phyloP scores from a whole-genome alignment of 2,329 filamentous ascomycete genomes.

The Exophiala viscosa region DNA sequence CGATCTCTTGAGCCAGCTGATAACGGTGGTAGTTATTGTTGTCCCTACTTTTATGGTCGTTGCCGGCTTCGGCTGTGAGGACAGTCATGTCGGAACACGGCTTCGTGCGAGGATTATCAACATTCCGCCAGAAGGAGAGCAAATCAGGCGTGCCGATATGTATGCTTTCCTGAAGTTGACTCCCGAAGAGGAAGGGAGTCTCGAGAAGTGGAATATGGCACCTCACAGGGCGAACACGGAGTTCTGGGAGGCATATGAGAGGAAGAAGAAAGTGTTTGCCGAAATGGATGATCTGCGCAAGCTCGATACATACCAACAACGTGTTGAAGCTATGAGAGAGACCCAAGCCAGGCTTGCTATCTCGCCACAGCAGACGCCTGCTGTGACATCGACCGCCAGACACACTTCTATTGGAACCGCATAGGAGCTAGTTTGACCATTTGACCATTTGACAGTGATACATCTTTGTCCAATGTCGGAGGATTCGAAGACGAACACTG shows the following conservation, averaged over 20 bases:
- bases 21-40: conserved; percentile 20
- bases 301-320: no score
- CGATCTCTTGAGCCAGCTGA: conserved; percentile 17
- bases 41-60: conserved; percentile 29
- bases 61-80: conserved; percentile 47
- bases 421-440: no score
- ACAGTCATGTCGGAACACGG: conserved; percentile 38
- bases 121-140: neutral
- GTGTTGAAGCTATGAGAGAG: no score
- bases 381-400: no score
- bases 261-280: conserved; percentile 7
- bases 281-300: no score
- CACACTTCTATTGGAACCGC: no score
- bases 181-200: conserved; percentile 17
- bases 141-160: conserved; percentile 20
- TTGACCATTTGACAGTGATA: no score
- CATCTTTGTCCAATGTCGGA: no score
- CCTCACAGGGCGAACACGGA: conserved; percentile 12
- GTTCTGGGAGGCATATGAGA: conserved; percentile 20
- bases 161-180: conserved; percentile 24
- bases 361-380: no score
- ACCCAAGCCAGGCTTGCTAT: no score
- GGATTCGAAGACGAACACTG: no score
- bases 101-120: conserved; percentile 1
- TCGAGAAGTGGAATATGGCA: conserved; percentile 25